A percentile compares a stretch with the other conserved stretches of the same genome.
Conservation (phyloP, 2,329 filamentous ascomycete species). For the Annulohypoxylon truncatum region DNA sequence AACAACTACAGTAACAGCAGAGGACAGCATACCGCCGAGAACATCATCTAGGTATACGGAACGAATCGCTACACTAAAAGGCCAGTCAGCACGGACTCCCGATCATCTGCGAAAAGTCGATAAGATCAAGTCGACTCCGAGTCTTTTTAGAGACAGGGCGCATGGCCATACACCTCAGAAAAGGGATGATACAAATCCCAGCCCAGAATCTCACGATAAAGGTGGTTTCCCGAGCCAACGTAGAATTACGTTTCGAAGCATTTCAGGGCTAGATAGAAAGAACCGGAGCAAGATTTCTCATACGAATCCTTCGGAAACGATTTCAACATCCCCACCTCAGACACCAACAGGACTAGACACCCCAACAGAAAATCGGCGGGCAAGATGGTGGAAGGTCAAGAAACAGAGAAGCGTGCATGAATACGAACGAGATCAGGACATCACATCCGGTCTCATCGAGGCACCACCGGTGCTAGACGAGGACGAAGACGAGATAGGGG, state of each 20-base stretch:
- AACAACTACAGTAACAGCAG: not conserved
- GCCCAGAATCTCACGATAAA: not conserved
- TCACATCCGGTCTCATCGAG: not conserved
- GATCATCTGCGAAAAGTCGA: not conserved
- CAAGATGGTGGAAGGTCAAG: slow-evolving; percentile 28
- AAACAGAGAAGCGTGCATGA: slow-evolving; percentile 8
- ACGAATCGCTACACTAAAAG: not conserved
- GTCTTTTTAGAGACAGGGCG: not conserved
- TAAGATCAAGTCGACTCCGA: slow-evolving; percentile 3
- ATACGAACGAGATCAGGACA: not conserved
- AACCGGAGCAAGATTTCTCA: slow-evolving; percentile 1
- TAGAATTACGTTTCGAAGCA: slow-evolving; percentile 17
- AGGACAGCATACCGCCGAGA: slow-evolving; percentile 4
- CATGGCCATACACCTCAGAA: not conserved
- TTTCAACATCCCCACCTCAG: slow-evolving; percentile 7
- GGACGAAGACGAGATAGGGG: slow-evolving; percentile 1
- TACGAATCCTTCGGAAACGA: not conserved
- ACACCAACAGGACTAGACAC: not conserved
- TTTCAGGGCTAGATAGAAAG: not conserved
- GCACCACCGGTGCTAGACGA: not conserved
- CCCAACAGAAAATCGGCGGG: not conserved
- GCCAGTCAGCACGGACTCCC: not conserved
- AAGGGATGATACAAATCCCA: not conserved
- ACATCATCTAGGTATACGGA: not conserved
- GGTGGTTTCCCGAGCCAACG: not conserved